Conservation (phyloP, 805 yeast species). For the Nakazawaea sp. region DNA sequence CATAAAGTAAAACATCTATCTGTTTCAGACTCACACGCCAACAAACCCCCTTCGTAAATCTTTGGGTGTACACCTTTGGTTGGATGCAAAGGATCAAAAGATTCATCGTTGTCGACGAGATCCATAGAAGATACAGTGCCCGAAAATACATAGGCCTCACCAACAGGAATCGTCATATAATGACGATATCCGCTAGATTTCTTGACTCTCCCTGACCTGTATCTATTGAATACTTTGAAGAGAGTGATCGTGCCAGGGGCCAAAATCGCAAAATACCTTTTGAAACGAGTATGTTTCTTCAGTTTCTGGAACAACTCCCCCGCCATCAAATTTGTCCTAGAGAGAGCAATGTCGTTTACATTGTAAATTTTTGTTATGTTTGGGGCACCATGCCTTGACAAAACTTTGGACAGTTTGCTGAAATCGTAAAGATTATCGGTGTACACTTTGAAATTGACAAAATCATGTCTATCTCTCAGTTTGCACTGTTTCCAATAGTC, state of each 20-base stretch:
- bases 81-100: slow-evolving; percentile 43
- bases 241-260: slow-evolving; percentile 65
- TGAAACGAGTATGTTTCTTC: slow-evolving; percentile 62
- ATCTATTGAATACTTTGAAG: slow-evolving; percentile 44
- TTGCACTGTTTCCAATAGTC: slow-evolving; percentile 55
- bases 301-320: slow-evolving; percentile 69
- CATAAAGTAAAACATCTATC: slow-evolving; percentile 76
- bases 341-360: slow-evolving; percentile 51
- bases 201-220: slow-evolving; percentile 36
- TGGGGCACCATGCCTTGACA: too few relatives aligned
- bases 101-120: too few relatives aligned
- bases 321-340: slow-evolving; percentile 51
- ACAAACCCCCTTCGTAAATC: slow-evolving; percentile 78
- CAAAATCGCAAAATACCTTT: slow-evolving; percentile 51
- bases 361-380: slow-evolving; percentile 50
- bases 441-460: slow-evolving; percentile 28
- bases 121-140: slow-evolving; percentile 58
- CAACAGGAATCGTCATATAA: slow-evolving; percentile 52
- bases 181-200: slow-evolving; percentile 41
- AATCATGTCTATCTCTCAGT: slow-evolving; percentile 30
- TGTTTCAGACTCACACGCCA: slow-evolving; percentile 70
- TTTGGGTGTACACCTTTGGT: slow-evolving; percentile 61
- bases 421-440: slow-evolving; percentile 44
- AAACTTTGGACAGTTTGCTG: slow-evolving; percentile 40
- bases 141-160: slow-evolving; percentile 69